These are phyloP conservation scores for Eucalyptus microcorys DNA, from an alignment of 345 rosid genomes.

Conservation along the genomic window DNA sequence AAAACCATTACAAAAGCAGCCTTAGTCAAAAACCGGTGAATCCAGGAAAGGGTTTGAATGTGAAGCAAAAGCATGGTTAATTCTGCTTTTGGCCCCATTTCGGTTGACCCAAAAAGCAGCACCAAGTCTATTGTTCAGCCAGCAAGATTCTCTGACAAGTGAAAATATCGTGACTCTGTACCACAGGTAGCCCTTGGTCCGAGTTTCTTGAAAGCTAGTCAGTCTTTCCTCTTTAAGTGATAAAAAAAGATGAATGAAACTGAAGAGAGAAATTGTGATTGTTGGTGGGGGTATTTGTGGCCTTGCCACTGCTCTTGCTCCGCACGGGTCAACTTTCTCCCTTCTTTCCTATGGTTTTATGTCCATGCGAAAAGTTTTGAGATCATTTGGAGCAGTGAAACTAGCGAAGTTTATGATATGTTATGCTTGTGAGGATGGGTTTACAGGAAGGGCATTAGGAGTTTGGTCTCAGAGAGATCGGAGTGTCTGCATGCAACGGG, in stretches of 20 bases:
- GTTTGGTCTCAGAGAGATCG: background rate
- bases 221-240: background rate
- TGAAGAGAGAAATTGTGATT: background rate
- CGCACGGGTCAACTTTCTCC: background rate
- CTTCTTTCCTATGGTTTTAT: background rate
- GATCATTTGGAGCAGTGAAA: background rate
- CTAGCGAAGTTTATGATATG: background rate
- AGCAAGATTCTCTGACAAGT: background rate
- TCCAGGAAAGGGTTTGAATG: background rate
- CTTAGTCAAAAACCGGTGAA: background rate
- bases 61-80: background rate
- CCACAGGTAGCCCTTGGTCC: background rate
- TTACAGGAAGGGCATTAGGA: background rate
- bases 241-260: background rate
- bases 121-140: background rate
- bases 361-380: background rate
- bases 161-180: background rate
- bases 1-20: background rate
- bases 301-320: constrained; percentile 2
- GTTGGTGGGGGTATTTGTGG: constrained; percentile 2
- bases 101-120: background rate
- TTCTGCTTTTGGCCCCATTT: background rate
- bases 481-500: background rate
- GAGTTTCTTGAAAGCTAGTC: background rate
- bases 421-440: background rate